Evolutionary conservation across 352 stramenopile species (phyloP), one percentile per base, ranked within the genome.

Genomic region (Albugo laibachii): DNA sequence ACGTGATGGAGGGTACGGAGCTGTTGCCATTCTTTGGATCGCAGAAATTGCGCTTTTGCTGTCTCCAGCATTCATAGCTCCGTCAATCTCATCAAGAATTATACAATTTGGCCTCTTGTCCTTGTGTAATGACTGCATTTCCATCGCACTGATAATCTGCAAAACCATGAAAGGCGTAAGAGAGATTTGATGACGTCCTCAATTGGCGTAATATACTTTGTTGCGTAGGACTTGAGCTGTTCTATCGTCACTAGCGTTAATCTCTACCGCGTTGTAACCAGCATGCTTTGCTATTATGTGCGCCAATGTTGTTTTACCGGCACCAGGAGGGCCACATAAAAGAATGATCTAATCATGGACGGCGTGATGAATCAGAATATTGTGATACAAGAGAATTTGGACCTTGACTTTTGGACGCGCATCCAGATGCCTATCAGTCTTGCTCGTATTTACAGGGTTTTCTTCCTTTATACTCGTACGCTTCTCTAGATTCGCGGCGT

Each of bases 31-130:
- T 45, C 96, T 72, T 48, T 96, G 69, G 48, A 99, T 80, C 18
- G 80, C 66, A 18, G 85, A 63, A 39, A 98, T 95, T 1, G 92
- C 80, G 4, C 61, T 74, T 46, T 68, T 79, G 15, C 77, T 78
- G 47, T 93, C 69, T 53, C 64, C 66, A 54, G 94, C 64, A 55
- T 88, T 84, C 62, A 88, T 95, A 0, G 92, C 91, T 15, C 95
- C 95, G 61, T 98, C 95, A 44, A 98, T 92, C 63, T 99, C 95
- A 58, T 99, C 95, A 10, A 99, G 57, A 59, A 99, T 97, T 52
- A 99, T 82, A 55, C 88, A 97, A 54, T 97, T 98, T 5, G 93
- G 93, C 52, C 86, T 89, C 41, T 80, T 78, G 20, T 82, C 66
- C 2, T 76, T 79, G 47, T 70, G 85, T 41, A 93, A 83, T 8